Evolutionary conservation across 148 eudicot genomes (phyloP).

Genomic region (Rhododendron henanense): DNA sequence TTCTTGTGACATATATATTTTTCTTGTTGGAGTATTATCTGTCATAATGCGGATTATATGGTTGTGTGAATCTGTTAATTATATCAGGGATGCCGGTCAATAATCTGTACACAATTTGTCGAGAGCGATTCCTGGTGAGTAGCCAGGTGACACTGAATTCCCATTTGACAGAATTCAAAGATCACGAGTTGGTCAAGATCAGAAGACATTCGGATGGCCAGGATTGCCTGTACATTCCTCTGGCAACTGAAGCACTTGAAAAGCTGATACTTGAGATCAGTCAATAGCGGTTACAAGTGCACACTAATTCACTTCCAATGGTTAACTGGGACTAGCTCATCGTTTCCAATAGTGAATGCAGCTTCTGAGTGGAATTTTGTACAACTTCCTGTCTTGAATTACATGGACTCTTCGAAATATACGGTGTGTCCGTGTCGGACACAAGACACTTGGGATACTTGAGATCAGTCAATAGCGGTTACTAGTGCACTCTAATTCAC

Average conservation of each 20-base stretch:
- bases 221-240: conserved; percentile 81
- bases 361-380: not conserved
- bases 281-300: conserved; percentile 26
- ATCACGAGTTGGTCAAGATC: conserved; percentile 80
- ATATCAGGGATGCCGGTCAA: conserved; percentile 68
- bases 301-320: not conserved
- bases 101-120: conserved; percentile 60
- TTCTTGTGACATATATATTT: not conserved
- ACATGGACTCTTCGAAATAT: not conserved
- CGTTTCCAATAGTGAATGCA: not conserved
- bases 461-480: conserved; percentile 57
- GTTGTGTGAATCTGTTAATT: not conserved
- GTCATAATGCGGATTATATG: not conserved
- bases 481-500: not conserved
- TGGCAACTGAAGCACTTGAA: conserved; percentile 71
- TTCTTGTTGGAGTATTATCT: not conserved
- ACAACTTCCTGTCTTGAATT: not conserved
- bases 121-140: conserved; percentile 86
- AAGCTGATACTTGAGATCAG: conserved; percentile 64
- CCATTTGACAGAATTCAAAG: conserved; percentile 90
- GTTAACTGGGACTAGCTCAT: not conserved
- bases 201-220: conserved; percentile 83
- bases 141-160: conserved; percentile 89
- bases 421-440: too few species aligned
- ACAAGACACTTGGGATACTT: conserved; percentile 12